Base-by-base conservation (phyloP, 2,329 filamentous ascomycete species). In the Rutstroemia sydowiana region DNA sequence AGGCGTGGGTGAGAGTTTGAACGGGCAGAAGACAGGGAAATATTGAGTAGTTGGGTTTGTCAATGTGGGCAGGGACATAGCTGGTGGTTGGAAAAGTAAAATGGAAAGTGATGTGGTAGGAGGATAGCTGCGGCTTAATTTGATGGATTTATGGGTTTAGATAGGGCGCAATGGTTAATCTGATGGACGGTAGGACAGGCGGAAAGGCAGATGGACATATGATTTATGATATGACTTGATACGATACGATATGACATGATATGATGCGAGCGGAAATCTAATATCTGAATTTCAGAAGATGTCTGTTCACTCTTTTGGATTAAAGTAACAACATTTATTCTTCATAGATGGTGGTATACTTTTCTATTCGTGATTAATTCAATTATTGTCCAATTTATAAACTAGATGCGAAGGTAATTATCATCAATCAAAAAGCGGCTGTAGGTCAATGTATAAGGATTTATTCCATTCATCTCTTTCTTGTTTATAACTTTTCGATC, bases 1-100 rank as follows among this genome's bases (percentile, higher is more conserved):
- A 1, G 52, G 53, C 13, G 51, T 55, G 48, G 61, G 59, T 9
- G 59, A 63, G 54, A 55, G 51, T 8, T 39, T 60, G 8, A 57
- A 59, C 11, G 60, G 59, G 5, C 59, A 63, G 54, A 54, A 52
- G 21, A 55, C 51, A 4, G 14, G 18, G 3, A 42, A 42, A 32
- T 45, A 51, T 44, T 28, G 32, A 16, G 37, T 13, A 11, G 41
- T 18, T 20, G 40, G 13, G 2, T 10, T 8, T 6, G 28, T 20
- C 13, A 7, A 30, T 28, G 20, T 44, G 42, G 26, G 28, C 8
- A 9, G 28, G n/a, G 5, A 10, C 3, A 16, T 21, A 18, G 36
- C 9, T 6, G n/a, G 36, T 14, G 36, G 14, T 6, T 5, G 36
- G 9, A 5, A 18, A 4, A 16, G 36, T 39, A 40, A 40, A 21